Evolutionary conservation across 1,284 basidiomycete species (phyloP), one percentile per base, ranked within the genome.

Genomic region (Cryptococcus amylolentus): DNA sequence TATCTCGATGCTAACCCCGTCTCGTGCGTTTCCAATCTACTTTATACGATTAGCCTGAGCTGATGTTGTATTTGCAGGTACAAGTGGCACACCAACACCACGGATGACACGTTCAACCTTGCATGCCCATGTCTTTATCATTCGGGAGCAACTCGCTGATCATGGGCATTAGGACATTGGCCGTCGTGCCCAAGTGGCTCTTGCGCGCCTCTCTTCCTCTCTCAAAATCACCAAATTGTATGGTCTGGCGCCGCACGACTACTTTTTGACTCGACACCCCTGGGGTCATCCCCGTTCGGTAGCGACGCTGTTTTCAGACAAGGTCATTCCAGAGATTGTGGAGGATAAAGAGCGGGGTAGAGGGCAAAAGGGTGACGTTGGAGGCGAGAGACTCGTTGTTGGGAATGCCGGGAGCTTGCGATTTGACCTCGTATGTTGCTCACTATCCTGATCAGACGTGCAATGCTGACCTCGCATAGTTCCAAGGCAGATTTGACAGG

Each of bases 161-260:
- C 40, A 42, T 23, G 31, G 10, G 31, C 10, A 35, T 35, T 35
- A 35, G 31, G 31, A 35, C 31, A 35, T 35, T 35, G 31, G 31
- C 31, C 31, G 10, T 10, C 31, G 23, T 42, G 20, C 20, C 12
- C 27, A 18, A 23, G 23, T 52, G 1, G 52, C 65, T 2, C 63
- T 77, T 10, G 47, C 63, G 2, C 49, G 63, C 14, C 66, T 76
- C 9, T 59, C 71, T 5, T 58, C 67, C 10, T 39, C 57, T 1
- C 65, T 75, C 37, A 68, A 76, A 48, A 69, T 77, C 43, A 73
- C 71, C 13, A 60, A 46, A 16, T 61, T 68, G 10, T 88, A 84
- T 52, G 89, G 89, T 4, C 84, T 80, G 42, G 85, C 87, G 0
- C 89, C 90, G 0, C 82, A 83, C 52, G 87, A 90, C 71, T 88